A percentile compares a stretch with the other conserved stretches of the same genome.
These are phyloP conservation scores for Fusarium sp. DNA, from an alignment of 2,329 filamentous ascomycete genomes.

Conservation along the genomic window DNA sequence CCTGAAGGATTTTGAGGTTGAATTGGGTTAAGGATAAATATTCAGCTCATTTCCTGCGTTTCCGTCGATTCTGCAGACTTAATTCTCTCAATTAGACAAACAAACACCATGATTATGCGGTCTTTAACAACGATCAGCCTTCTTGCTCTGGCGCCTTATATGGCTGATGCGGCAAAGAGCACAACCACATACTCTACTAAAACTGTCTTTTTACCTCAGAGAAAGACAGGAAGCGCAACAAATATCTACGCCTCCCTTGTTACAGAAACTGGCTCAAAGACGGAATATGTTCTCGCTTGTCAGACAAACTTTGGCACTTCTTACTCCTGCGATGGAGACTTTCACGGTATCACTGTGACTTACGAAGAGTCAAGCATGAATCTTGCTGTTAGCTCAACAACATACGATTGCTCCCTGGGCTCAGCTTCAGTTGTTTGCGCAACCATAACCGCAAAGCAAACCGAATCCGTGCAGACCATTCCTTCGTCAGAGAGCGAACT, in stretches of 20 bases:
- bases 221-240: constrained; percentile 29
- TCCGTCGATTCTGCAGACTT: neutral
- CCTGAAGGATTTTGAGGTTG: neutral
- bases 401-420: constrained; percentile 34
- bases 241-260: constrained; percentile 44
- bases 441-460: neutral
- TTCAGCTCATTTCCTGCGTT: neutral
- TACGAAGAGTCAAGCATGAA: constrained; percentile 28
- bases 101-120: neutral
- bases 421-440: constrained; percentile 28
- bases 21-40: neutral
- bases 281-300: constrained; percentile 43
- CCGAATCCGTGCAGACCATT: constrained; percentile 1
- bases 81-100: neutral
- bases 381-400: constrained; percentile 24
- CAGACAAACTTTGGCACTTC: constrained; percentile 32
- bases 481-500: constrained; percentile 19
- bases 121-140: neutral
- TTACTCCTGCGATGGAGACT: constrained; percentile 39
- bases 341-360: constrained; percentile 37
- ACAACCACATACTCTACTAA: constrained; percentile 22
- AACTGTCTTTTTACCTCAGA: constrained; percentile 33
- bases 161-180: constrained; percentile 9
- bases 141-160: neutral
- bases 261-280: constrained; percentile 30